Evolutionary conservation across 78 protist species (phyloP).

Genomic region (Cavenderia fasciculata): DNA sequence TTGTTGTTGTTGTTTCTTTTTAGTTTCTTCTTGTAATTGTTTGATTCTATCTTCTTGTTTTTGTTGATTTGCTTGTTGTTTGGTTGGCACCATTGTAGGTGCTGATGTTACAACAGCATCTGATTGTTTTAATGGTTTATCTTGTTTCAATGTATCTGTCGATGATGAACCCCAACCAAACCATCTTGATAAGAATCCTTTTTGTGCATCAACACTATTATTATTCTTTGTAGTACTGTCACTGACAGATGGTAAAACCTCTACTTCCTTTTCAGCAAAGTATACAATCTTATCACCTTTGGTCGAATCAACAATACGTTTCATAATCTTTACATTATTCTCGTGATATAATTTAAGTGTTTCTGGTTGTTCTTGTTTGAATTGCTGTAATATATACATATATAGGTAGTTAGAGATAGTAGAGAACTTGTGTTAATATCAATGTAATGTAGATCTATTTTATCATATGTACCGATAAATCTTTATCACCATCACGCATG

Average conservation of each 20-base stretch:
- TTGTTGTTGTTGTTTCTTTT: too few relatives aligned
- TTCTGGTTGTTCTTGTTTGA: background rate
- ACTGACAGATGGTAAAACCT: background rate
- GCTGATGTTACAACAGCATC: too few relatives aligned
- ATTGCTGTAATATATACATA: background rate
- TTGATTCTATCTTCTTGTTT: too few relatives aligned
- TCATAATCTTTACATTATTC: constrained; percentile 41
- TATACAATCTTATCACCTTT: constrained; percentile 25
- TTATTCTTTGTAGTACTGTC: background rate
- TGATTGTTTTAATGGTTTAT: too few relatives aligned
- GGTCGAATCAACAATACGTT: constrained; percentile 26
- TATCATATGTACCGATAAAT: constrained; percentile 22
- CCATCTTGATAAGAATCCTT: too few relatives aligned
- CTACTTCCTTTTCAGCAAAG: constrained; percentile 20
- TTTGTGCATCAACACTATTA: too few relatives aligned
- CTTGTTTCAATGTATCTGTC: too few relatives aligned
- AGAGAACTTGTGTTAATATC: too few relatives aligned
- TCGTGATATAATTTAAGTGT: constrained; percentile 4
- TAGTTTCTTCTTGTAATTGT: too few relatives aligned
- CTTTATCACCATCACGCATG: constrained; percentile 19
- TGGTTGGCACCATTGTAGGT: too few relatives aligned
- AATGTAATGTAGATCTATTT: background rate
- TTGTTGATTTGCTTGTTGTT: too few relatives aligned
- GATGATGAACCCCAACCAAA: too few relatives aligned
- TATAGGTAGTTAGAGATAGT: background rate